A percentile compares a stretch with the other conserved stretches of the same genome.
These are phyloP conservation scores for Blastocystis sp. DNA, from an alignment of 352 stramenopile genomes.

Conservation along the genomic window DNA sequence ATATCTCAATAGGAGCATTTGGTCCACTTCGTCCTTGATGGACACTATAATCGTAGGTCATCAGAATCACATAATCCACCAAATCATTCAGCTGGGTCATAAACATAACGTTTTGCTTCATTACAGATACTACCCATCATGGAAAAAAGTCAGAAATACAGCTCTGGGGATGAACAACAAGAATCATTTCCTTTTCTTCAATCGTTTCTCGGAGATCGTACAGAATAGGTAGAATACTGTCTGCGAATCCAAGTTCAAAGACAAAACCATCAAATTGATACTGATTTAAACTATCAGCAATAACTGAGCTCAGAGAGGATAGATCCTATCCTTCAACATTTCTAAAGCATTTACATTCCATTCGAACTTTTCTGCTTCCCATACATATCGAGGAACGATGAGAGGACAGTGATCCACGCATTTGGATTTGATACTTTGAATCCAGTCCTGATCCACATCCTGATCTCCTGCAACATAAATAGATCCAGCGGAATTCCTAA, in stretches of 20 bases:
- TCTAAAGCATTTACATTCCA: neutral
- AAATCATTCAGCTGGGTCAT: neutral
- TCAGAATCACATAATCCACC: slow-evolving; percentile 49
- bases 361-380: slow-evolving; percentile 8
- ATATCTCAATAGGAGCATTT: slow-evolving; percentile 54
- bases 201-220: neutral
- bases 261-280: slow-evolving; percentile 61
- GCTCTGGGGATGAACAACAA: slow-evolving; percentile 1
- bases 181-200: neutral
- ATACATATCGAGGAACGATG: slow-evolving; percentile 45
- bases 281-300: neutral
- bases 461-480: slow-evolving; percentile 19
- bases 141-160: neutral
- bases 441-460: slow-evolving; percentile 41
- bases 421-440: neutral
- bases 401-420: neutral
- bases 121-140: neutral
- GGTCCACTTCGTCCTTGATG: neutral
- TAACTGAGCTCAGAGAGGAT: neutral
- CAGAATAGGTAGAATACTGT: neutral
- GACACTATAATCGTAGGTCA: slow-evolving; percentile 58
- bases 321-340: neutral
- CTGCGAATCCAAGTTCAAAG: slow-evolving; percentile 26
- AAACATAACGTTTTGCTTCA: neutral
- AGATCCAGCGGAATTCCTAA: neutral